phyloP scores from a whole-genome alignment of 2,329 filamentous ascomycete species.

The Mycosphaerella sp. region DNA sequence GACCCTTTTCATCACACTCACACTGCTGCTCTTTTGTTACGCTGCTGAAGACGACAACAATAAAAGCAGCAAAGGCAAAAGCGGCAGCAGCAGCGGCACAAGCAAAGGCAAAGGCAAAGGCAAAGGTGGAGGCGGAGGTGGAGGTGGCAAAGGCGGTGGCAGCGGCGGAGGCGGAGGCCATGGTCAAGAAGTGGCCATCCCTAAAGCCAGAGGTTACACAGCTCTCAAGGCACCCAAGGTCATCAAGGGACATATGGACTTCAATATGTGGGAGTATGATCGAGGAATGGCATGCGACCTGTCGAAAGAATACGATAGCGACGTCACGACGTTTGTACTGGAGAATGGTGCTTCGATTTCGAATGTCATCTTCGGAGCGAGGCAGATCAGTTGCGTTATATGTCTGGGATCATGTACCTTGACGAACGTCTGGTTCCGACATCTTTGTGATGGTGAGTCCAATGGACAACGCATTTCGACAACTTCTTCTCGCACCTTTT shows the following conservation, averaged over 20 bases:
- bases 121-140: no score
- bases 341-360: slow-evolving; percentile 38
- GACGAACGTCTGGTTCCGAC: slow-evolving; percentile 43
- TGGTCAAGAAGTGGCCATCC: neutral
- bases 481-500: slow-evolving; percentile 21
- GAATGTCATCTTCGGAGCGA: slow-evolving; percentile 39
- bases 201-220: neutral
- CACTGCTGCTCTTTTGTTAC: no score
- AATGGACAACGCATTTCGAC: no score
- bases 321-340: slow-evolving; percentile 25
- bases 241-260: neutral
- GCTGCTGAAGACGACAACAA: no score
- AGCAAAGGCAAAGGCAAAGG: no score
- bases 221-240: neutral
- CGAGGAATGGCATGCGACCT: neutral
- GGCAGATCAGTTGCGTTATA: slow-evolving; percentile 48
- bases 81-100: no score
- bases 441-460: neutral
- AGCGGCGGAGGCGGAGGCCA: no score
- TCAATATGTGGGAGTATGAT: neutral
- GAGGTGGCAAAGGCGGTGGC: no score
- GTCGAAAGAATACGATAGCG: neutral
- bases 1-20: no score
- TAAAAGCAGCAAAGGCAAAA: no score
- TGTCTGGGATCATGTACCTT: slow-evolving; percentile 46